Evolutionary conservation across 306 rosid genomes (phyloP).

Genomic region (Vicia faba): DNA sequence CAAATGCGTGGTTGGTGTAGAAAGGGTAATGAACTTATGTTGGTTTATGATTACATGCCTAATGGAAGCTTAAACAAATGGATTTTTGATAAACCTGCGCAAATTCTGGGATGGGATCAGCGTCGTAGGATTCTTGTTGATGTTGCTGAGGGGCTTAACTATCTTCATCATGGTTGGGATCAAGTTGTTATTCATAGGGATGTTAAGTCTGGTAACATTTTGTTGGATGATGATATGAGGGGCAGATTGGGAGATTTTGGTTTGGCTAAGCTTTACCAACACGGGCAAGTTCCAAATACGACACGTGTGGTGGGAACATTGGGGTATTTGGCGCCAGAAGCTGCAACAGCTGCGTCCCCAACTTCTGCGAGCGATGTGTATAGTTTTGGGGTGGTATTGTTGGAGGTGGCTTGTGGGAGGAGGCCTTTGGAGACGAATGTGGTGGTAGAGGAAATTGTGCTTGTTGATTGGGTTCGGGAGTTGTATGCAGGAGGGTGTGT

Average conservation of each 20-base stretch:
- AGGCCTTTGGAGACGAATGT: slow-evolving; percentile 62
- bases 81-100: slow-evolving; percentile 61
- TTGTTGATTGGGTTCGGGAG: slow-evolving; percentile 83
- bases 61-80: slow-evolving; percentile 80
- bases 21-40: slow-evolving; percentile 66
- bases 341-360: slow-evolving; percentile 61
- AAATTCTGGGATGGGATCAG: slow-evolving; percentile 54
- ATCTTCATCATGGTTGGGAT: slow-evolving; percentile 93
- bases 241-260: slow-evolving; percentile 91
- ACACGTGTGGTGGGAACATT: slow-evolving; percentile 88
- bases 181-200: slow-evolving; percentile 87
- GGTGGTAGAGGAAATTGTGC: slow-evolving; percentile 67
- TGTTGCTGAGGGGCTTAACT: slow-evolving; percentile 83
- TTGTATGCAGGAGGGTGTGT: slow-evolving; percentile 53
- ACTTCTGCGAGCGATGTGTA: slow-evolving; percentile 83
- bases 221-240: slow-evolving; percentile 74
- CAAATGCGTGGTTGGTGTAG: slow-evolving; percentile 97
- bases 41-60: slow-evolving; percentile 90
- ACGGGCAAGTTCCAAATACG: slow-evolving; percentile 81
- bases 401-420: slow-evolving; percentile 89
- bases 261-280: slow-evolving; percentile 81
- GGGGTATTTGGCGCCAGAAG: slow-evolving; percentile 89
- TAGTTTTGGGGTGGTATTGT: slow-evolving; percentile 82
- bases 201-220: slow-evolving; percentile 75
- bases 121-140: slow-evolving; percentile 72